These are phyloP conservation scores for Suillus placidus DNA, from an alignment of 768 basidiomycete species.

Conservation along the genomic window DNA sequence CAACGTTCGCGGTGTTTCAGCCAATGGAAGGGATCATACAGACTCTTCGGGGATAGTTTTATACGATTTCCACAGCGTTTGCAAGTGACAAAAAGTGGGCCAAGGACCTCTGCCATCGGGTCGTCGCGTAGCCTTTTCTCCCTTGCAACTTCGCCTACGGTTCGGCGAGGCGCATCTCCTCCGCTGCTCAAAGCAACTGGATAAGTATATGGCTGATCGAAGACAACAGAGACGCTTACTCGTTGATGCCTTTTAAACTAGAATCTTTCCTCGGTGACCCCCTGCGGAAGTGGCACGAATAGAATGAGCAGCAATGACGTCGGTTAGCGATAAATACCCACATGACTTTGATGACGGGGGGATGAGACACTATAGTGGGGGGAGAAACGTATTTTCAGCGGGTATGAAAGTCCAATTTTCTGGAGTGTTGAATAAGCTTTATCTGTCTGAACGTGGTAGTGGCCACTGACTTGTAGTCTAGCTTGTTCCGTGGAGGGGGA, in stretches of 20 bases:
- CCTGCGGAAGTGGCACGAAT: conserved; percentile 27
- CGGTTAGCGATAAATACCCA: conserved; percentile 3
- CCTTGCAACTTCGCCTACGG: conserved; percentile 48
- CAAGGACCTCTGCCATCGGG: conserved; percentile 53
- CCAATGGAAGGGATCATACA: conserved; percentile 72
- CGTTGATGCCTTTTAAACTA: conserved; percentile 23
- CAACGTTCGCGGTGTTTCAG: conserved; percentile 63
- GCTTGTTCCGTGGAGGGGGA: conserved; percentile 11
- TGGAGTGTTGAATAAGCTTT: background rate
- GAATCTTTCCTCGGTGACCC: conserved; percentile 26
- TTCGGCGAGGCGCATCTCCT: conserved; percentile 34
- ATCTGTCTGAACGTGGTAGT: conserved; percentile 4
- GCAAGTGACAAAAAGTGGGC: conserved; percentile 56
- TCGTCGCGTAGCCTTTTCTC: conserved; percentile 57
- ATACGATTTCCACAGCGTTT: conserved; percentile 56
- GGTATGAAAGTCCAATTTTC: background rate
- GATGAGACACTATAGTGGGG: conserved; percentile 6
- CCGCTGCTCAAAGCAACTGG: conserved; percentile 19
- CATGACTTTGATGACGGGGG: background rate
- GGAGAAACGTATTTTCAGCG: conserved; percentile 1
- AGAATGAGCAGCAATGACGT: conserved; percentile 18
- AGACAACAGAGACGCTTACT: conserved; percentile 21
- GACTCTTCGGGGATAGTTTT: conserved; percentile 69
- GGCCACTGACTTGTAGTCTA: conserved; percentile 1
- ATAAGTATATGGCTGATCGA: conserved; percentile 13